Percentiles rank a stretch among this genome's conserved stretches.
phyloP scores from a whole-genome alignment of 2,329 filamentous ascomycete species.

The Samsoniella hepiali region DNA sequence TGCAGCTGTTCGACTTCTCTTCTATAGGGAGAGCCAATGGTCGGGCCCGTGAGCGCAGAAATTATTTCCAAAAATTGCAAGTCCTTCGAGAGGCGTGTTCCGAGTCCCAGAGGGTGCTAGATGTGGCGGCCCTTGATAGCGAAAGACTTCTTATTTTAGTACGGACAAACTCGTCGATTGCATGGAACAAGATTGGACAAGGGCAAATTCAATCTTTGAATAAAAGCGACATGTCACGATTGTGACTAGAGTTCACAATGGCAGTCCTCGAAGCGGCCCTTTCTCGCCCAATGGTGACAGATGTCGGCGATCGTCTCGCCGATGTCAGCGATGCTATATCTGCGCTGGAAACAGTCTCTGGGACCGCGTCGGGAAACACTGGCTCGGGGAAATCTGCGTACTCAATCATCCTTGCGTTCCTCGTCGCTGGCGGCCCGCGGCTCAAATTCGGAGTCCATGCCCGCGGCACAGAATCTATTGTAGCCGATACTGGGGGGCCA shows the following conservation, averaged over 20 bases:
- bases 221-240: constrained; percentile 8
- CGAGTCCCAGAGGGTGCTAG: no score
- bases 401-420: background rate
- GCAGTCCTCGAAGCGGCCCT: constrained; percentile 5
- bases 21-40: no score
- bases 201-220: background rate
- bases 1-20: no score
- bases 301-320: constrained; percentile 3
- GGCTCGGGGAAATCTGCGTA: constrained; percentile 11
- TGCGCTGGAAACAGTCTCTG: background rate
- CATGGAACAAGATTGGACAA: background rate
- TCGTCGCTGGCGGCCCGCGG: background rate
- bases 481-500: background rate
- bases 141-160: no score
- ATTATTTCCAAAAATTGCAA: no score
- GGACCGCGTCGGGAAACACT: background rate
- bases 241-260: constrained; percentile 12
- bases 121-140: no score
- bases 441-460: background rate
- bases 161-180: no score
- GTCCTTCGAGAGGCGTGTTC: no score
- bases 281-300: background rate
- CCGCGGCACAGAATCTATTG: background rate
- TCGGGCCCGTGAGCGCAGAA: no score
- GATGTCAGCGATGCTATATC: background rate